Base-by-base conservation (phyloP, 352 stramenopile genomes). In the Phytophthora quininea region DNA sequence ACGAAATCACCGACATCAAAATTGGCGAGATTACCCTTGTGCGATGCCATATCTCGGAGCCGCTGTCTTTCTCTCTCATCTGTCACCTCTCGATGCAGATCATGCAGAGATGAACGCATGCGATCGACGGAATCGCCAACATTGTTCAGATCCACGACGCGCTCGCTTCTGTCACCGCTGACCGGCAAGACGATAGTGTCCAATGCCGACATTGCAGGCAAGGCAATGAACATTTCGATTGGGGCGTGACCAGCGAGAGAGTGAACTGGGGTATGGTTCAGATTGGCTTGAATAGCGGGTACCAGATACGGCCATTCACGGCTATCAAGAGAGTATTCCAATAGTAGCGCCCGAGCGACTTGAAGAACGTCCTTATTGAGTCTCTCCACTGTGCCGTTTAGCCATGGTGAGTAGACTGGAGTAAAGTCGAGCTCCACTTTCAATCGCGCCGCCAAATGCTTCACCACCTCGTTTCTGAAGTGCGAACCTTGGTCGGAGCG, bases 1-100 rank as follows among this genome's bases (percentile, higher is more conserved):
- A 75, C 62, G 46, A 58, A 71, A 30, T 71, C 55, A 2, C 67
- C 62, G 4, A 64, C 46, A 9, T 56, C 53, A 50, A 67, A 75
- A n/a, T 71, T 74, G 32, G 29, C 43, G 19, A 33, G 3, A 30
- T 14, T 37, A 3, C 50, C 57, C 4, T 67, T 58, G 15, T 64
- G 58, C 0, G 59, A 38, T 4, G 19, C 40, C 42, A 62, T 59
- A 27, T 64, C 51, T 31, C 52, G 43, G 0, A 49, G 6, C 0
- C 31, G 51, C 32, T n/a, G 42, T 24, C 38, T 10, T 27, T 67
- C 51, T n/a, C 57, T 60, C 1, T 11, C 45, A 37, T 58, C 52
- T 24, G 53, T 2, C 3, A 63, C 45, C 30, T 67, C 52, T 35
- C 48, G 46, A 37, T 71, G 64, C 24, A 71, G 58, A 0, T 3